phyloP scores from a whole-genome alignment of 768 basidiomycete genomes.

The Leccinum arenicola region DNA sequence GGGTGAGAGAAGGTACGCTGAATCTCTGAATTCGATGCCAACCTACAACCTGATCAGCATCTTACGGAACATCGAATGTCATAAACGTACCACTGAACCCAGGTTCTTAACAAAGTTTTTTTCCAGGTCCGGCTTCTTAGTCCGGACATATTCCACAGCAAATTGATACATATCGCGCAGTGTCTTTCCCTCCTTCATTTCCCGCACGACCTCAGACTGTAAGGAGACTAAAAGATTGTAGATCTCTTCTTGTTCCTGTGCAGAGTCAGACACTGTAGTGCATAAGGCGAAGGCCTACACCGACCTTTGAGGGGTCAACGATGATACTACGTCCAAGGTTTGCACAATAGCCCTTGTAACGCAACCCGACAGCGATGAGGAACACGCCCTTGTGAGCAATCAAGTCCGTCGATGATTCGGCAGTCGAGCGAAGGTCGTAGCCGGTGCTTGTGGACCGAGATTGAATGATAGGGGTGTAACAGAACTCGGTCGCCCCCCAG shows the following conservation, averaged over 20 bases:
- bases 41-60: slow-evolving; percentile 50
- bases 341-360: slow-evolving; percentile 90
- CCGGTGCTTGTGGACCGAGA: slow-evolving; percentile 80
- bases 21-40: slow-evolving; percentile 94
- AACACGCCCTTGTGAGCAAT: slow-evolving; percentile 89
- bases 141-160: slow-evolving; percentile 64
- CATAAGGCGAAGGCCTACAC: neutral
- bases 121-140: slow-evolving; percentile 80
- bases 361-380: slow-evolving; percentile 81
- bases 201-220: slow-evolving; percentile 69
- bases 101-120: slow-evolving; percentile 84
- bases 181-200: slow-evolving; percentile 75
- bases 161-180: slow-evolving; percentile 82
- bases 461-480: slow-evolving; percentile 94
- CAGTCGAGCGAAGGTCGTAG: slow-evolving; percentile 86
- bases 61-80: neutral
- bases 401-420: slow-evolving; percentile 78
- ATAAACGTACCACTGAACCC: slow-evolving; percentile 75
- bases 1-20: slow-evolving; percentile 72
- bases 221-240: slow-evolving; percentile 77
- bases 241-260: slow-evolving; percentile 86
- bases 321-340: slow-evolving; percentile 94
- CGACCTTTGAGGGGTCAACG: slow-evolving; percentile 86
- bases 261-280: neutral
- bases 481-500: slow-evolving; percentile 88